These are phyloP conservation scores for Beauveria varroae DNA, from an alignment of 2,329 filamentous ascomycete genomes.

Conservation along the genomic window DNA sequence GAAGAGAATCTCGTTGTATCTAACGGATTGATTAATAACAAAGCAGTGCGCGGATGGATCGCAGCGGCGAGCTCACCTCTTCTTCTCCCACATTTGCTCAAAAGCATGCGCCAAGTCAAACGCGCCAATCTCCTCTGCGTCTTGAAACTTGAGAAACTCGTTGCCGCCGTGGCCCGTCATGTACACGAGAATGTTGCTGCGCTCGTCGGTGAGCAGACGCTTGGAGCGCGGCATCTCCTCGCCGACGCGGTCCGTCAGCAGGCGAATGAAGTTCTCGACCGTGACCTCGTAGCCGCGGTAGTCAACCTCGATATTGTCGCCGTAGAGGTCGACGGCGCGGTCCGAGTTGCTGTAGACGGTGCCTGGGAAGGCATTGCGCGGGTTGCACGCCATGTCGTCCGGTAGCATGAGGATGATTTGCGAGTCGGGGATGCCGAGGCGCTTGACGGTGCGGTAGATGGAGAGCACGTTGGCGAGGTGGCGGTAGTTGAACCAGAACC, in stretches of 20 bases:
- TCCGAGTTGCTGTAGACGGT: conserved; percentile 98
- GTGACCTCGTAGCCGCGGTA: conserved; percentile 98
- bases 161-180: conserved; percentile 99
- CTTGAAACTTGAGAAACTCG: conserved; percentile 97
- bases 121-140: conserved; percentile 92
- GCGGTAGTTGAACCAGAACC: conserved; percentile 99
- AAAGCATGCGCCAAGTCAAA: conserved; percentile 96
- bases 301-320: conserved; percentile 98
- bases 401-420: conserved; percentile 99
- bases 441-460: conserved; percentile 95
- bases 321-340: conserved; percentile 89
- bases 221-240: conserved; percentile 95
- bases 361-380: conserved; percentile 93
- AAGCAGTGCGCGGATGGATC: background rate
- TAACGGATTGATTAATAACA: conserved; percentile 21
- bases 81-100: conserved; percentile 99
- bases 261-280: conserved; percentile 94
- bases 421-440: conserved; percentile 92
- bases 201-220: conserved; percentile 84
- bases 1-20: conserved; percentile 95
- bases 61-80: conserved; percentile 48
- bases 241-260: conserved; percentile 88
- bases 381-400: conserved; percentile 99
- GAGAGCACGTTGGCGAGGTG: conserved; percentile 97
- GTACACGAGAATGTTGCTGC: conserved; percentile 95